phyloP scores from a whole-genome alignment of 768 basidiomycete genomes.

The Fistulinella prunicolor region DNA sequence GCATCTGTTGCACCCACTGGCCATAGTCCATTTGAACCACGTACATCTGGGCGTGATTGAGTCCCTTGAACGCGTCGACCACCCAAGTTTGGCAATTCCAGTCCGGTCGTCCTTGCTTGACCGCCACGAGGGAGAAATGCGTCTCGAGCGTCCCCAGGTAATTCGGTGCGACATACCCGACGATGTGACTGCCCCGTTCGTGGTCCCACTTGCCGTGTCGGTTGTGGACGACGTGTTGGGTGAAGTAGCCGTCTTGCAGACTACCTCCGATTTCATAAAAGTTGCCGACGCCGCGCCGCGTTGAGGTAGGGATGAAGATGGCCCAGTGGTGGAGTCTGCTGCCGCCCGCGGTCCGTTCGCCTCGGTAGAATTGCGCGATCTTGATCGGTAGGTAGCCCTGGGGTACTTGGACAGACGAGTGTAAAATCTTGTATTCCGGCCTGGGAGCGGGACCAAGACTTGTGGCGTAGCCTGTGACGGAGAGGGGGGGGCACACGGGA shows the following conservation, averaged over 20 bases:
- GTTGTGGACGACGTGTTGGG: slow-evolving; percentile 14
- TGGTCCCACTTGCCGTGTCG: slow-evolving; percentile 15
- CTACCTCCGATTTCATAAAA: slow-evolving; percentile 17
- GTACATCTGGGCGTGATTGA: slow-evolving; percentile 11
- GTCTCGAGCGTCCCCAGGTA: slow-evolving; percentile 5
- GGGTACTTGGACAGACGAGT: slow-evolving; percentile 10
- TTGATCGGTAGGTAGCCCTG: slow-evolving; percentile 12
- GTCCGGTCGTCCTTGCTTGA: slow-evolving; percentile 7
- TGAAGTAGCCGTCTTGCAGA: slow-evolving; percentile 10
- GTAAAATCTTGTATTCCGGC: slow-evolving; percentile 4
- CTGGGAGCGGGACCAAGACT: neutral
- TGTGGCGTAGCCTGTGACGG: slow-evolving; percentile 5
- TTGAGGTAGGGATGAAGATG: slow-evolving; percentile 23
- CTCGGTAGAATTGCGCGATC: slow-evolving; percentile 15
- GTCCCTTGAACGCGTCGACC: slow-evolving; percentile 14
- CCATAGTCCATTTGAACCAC: slow-evolving; percentile 16
- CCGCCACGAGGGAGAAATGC: slow-evolving; percentile 10
- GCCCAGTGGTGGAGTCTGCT: slow-evolving; percentile 14
- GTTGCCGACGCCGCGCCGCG: slow-evolving; percentile 17
- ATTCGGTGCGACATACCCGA: slow-evolving; percentile 7
- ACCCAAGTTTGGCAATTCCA: slow-evolving; percentile 25
- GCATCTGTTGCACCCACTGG: slow-evolving; percentile 14
- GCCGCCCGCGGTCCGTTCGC: neutral
- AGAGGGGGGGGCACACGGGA: neutral
- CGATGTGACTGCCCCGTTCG: slow-evolving; percentile 14